These are phyloP conservation scores for Ophiostoma novo-ulmi DNA, from an alignment of 2,329 filamentous ascomycete genomes.

Conservation along the genomic window DNA sequence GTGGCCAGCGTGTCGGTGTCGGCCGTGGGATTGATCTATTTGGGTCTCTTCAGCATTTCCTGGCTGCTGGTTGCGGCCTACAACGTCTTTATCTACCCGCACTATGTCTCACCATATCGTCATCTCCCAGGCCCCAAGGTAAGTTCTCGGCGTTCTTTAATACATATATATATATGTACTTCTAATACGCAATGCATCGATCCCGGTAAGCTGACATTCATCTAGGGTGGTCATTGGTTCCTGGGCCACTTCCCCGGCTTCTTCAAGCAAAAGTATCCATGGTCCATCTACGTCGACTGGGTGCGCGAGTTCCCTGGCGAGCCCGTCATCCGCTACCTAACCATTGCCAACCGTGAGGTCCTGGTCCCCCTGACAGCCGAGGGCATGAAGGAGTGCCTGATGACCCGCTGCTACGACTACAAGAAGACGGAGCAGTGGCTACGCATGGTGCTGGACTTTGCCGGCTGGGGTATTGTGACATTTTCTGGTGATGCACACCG, in stretches of 20 bases:
- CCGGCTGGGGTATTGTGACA: constrained; percentile 22
- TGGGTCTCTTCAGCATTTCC: not conserved
- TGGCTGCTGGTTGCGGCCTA: constrained; percentile 31
- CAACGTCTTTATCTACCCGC: constrained; percentile 40
- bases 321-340: constrained; percentile 39
- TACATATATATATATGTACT: too few species aligned
- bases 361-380: constrained; percentile 38
- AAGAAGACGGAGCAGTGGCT: constrained; percentile 30
- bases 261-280: constrained; percentile 21
- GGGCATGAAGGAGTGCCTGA: constrained; percentile 37
- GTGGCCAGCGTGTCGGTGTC: not conserved
- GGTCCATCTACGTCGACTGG: constrained; percentile 24
- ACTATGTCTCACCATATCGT: constrained; percentile 41
- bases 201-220: too few species aligned
- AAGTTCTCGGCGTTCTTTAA: too few species aligned
- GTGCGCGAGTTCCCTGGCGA: constrained; percentile 25
- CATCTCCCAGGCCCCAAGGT: constrained; percentile 41
- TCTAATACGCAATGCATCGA: too few species aligned
- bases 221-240: constrained; percentile 22
- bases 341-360: constrained; percentile 36
- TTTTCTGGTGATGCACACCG: constrained; percentile 22
- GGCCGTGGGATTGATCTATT: not conserved
- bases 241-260: constrained; percentile 23
- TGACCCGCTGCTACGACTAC: constrained; percentile 38
- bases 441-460: constrained; percentile 31